These are phyloP conservation scores for Psilocybe sp. DNA, from an alignment of 768 basidiomycete species.

Conservation along the genomic window DNA sequence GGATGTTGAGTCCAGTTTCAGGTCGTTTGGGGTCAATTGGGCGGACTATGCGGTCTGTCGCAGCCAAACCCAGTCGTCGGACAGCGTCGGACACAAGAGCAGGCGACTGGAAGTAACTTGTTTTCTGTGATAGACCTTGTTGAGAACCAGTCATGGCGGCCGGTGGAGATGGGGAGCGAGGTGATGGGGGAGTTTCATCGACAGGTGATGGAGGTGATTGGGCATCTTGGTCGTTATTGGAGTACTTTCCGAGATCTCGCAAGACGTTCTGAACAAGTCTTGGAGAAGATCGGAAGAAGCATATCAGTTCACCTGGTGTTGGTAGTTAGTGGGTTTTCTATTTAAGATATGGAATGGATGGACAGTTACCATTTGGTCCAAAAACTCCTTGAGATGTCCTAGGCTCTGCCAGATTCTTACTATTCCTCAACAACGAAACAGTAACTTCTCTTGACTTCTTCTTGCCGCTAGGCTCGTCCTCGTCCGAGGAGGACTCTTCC, in stretches of 20 bases:
- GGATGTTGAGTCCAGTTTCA: slow-evolving; percentile 54
- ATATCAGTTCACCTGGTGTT: slow-evolving; percentile 72
- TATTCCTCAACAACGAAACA: slow-evolving; percentile 52
- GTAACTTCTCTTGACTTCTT: slow-evolving; percentile 47
- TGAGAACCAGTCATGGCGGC: slow-evolving; percentile 2
- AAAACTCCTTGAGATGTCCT: slow-evolving; percentile 86
- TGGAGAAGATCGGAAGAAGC: slow-evolving; percentile 79
- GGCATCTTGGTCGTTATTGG: slow-evolving; percentile 26
- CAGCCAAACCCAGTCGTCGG: slow-evolving; percentile 57
- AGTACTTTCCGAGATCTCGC: slow-evolving; percentile 48
- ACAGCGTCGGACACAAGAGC: slow-evolving; percentile 73
- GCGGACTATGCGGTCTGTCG: slow-evolving; percentile 49
- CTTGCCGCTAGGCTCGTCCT: slow-evolving; percentile 24
- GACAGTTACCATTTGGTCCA: slow-evolving; percentile 76
- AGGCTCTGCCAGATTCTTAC: slow-evolving; percentile 82
- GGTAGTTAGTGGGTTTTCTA: neutral
- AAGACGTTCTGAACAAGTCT: slow-evolving; percentile 63
- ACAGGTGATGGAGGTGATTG: slow-evolving; percentile 14
- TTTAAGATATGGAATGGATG: too few species aligned
- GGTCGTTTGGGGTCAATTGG: slow-evolving; percentile 36
- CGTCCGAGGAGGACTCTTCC: slow-evolving; percentile 68
- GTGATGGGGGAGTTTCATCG: slow-evolving; percentile 13
- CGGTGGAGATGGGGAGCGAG: slow-evolving; percentile 17
- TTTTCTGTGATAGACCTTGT: slow-evolving; percentile 14
- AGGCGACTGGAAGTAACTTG: slow-evolving; percentile 56